Conservation (phyloP, 2,329 filamentous ascomycete genomes). For the Cladosporium sp. region DNA sequence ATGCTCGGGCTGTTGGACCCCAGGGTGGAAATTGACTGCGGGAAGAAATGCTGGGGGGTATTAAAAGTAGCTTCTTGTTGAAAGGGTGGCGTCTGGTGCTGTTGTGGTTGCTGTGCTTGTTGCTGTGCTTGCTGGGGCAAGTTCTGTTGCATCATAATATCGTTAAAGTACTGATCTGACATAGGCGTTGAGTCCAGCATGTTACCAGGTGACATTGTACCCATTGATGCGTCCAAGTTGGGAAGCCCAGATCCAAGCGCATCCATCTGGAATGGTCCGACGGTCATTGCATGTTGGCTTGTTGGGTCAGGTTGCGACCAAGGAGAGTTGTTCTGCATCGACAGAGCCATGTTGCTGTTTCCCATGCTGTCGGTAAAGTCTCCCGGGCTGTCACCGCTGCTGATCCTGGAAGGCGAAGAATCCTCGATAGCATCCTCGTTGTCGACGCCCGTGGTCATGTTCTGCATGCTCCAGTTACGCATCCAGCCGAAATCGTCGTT, state of each 20-base stretch:
- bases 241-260: constrained; percentile 68
- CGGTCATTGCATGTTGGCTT: constrained; percentile 54
- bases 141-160: constrained; percentile 52
- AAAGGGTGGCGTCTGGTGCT: constrained; percentile 14
- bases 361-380: constrained; percentile 87
- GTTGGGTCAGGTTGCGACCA: constrained; percentile 68
- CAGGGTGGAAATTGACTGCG: constrained; percentile 50
- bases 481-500: constrained; percentile 83
- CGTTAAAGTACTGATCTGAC: constrained; percentile 68
- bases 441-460: constrained; percentile 49
- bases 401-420: constrained; percentile 93
- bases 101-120: constrained; percentile 14
- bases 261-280: constrained; percentile 67
- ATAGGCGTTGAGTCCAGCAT: constrained; percentile 62
- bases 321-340: constrained; percentile 21
- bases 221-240: constrained; percentile 63
- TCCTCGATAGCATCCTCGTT: constrained; percentile 82
- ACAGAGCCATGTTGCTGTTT: constrained; percentile 51
- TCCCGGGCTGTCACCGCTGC: constrained; percentile 89
- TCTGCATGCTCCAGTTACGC: constrained; percentile 69
- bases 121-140: constrained; percentile 12
- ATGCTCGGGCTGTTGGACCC: constrained; percentile 59
- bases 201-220: constrained; percentile 72
- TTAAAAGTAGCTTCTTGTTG: constrained; percentile 43
- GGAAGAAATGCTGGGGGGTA: constrained; percentile 48